A percentile compares a stretch with the other conserved stretches of the same genome.
These are phyloP conservation scores for Fusarium virguliforme DNA, from an alignment of 2,329 filamentous ascomycete genomes.

Conservation along the genomic window DNA sequence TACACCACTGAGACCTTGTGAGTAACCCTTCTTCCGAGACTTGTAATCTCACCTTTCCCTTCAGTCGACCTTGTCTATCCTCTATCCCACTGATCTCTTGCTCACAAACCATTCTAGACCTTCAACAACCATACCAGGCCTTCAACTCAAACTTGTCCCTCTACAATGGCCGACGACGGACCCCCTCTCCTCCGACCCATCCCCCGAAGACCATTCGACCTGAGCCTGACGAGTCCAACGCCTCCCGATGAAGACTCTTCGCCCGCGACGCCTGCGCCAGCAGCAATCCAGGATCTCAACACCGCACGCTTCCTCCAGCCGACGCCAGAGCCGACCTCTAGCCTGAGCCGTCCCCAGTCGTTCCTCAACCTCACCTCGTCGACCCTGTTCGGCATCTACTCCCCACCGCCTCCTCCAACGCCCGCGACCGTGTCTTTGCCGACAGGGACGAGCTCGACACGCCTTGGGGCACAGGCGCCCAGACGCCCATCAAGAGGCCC, in stretches of 20 bases:
- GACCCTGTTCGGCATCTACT: slow-evolving; percentile 93
- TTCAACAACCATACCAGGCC: background rate
- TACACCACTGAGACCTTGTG: slow-evolving; percentile 24
- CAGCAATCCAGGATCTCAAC: slow-evolving; percentile 49
- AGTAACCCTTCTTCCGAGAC: slow-evolving; percentile 36
- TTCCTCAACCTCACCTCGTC: slow-evolving; percentile 90
- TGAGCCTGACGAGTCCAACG: slow-evolving; percentile 66
- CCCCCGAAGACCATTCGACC: slow-evolving; percentile 80
- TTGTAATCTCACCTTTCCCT: slow-evolving; percentile 28
- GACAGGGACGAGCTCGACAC: slow-evolving; percentile 72
- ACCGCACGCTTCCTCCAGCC: slow-evolving; percentile 60
- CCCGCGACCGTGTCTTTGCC: slow-evolving; percentile 61
- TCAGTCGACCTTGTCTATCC: slow-evolving; percentile 15
- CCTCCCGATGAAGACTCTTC: slow-evolving; percentile 58
- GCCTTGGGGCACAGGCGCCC: slow-evolving; percentile 84
- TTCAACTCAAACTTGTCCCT: background rate
- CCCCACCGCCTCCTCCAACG: slow-evolving; percentile 73
- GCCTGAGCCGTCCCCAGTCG: slow-evolving; percentile 80
- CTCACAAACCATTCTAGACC: background rate
- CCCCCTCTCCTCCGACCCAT: slow-evolving; percentile 77
- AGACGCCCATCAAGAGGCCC: slow-evolving; percentile 72
- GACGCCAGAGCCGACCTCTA: slow-evolving; percentile 52
- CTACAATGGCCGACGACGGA: slow-evolving; percentile 60
- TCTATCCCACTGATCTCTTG: slow-evolving; percentile 2
- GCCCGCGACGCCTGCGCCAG: slow-evolving; percentile 42